These are phyloP conservation scores for Gastrolobium bilobum DNA, from an alignment of 306 rosid species.

Conservation along the genomic window DNA sequence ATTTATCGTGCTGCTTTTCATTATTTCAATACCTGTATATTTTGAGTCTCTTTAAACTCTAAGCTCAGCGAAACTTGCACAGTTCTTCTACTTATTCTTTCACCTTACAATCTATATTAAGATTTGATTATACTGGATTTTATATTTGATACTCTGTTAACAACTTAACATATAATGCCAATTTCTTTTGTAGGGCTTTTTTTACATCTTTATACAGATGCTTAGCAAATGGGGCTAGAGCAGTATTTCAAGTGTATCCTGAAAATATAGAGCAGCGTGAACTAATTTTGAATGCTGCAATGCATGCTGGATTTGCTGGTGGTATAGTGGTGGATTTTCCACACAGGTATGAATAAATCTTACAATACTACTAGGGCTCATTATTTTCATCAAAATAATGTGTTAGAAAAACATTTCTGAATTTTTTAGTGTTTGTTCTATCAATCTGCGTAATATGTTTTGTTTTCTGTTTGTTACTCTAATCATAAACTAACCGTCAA, in stretches of 20 bases:
- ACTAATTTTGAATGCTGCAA: slow-evolving; percentile 81
- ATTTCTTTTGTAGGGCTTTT: slow-evolving; percentile 72
- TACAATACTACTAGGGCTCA: neutral
- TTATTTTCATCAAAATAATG: slow-evolving; percentile 30
- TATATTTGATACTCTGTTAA: slow-evolving; percentile 26
- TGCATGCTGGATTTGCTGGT: slow-evolving; percentile 96
- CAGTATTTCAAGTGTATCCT: slow-evolving; percentile 89
- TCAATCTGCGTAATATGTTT: neutral
- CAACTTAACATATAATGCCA: neutral
- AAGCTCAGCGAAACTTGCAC: neutral
- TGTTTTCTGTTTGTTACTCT: neutral
- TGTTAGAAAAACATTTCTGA: neutral
- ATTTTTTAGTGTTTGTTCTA: slow-evolving; percentile 16
- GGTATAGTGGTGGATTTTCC: slow-evolving; percentile 94
- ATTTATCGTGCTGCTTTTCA: slow-evolving; percentile 8
- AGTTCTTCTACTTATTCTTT: neutral
- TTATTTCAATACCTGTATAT: neutral
- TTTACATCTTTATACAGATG: slow-evolving; percentile 88
- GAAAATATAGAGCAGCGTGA: slow-evolving; percentile 79
- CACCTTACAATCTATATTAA: neutral
- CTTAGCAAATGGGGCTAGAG: slow-evolving; percentile 88
- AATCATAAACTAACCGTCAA: too few species aligned
- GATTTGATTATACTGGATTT: slow-evolving; percentile 25
- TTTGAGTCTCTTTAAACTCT: slow-evolving; percentile 21
- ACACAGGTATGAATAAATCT: slow-evolving; percentile 68